Percentiles rank a stretch among this genome's conserved stretches.
phyloP scores from a whole-genome alignment of 257 asterid species.

The Solanum tarijense region DNA sequence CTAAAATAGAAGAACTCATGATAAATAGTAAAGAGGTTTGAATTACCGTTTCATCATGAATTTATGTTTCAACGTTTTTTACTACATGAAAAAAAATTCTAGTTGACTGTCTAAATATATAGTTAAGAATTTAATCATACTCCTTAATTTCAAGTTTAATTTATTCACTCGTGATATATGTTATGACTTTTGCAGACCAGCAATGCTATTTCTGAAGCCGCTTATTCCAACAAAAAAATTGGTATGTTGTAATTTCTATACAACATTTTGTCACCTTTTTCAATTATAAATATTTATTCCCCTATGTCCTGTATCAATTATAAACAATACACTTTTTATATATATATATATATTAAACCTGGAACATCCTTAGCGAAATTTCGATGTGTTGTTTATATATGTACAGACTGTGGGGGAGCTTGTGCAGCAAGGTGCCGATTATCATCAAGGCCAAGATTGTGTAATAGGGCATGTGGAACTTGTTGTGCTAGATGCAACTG shows the following conservation, averaged over 20 bases:
- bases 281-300: background rate
- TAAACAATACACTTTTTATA: too few species aligned
- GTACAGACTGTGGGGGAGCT: conserved; percentile 21
- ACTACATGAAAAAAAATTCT: background rate
- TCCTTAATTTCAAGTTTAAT: background rate
- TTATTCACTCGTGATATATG: background rate
- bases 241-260: conserved; percentile 12
- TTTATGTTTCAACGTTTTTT: too few species aligned
- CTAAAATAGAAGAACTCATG: background rate
- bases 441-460: conserved; percentile 19
- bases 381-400: background rate
- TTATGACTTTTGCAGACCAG: conserved; percentile 26
- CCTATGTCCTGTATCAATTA: background rate
- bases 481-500: conserved; percentile 29
- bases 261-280: background rate
- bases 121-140: background rate
- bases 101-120: background rate
- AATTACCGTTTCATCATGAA: background rate
- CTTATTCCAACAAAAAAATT: conserved; percentile 3
- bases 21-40: background rate
- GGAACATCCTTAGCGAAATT: background rate
- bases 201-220: conserved; percentile 13
- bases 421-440: conserved; percentile 18
- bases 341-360: background rate
- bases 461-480: conserved; percentile 30